A percentile compares a stretch with the other conserved stretches of the same genome.
Conservation (phyloP, 106 monocot genomes). For the Posidonia australis region DNA sequence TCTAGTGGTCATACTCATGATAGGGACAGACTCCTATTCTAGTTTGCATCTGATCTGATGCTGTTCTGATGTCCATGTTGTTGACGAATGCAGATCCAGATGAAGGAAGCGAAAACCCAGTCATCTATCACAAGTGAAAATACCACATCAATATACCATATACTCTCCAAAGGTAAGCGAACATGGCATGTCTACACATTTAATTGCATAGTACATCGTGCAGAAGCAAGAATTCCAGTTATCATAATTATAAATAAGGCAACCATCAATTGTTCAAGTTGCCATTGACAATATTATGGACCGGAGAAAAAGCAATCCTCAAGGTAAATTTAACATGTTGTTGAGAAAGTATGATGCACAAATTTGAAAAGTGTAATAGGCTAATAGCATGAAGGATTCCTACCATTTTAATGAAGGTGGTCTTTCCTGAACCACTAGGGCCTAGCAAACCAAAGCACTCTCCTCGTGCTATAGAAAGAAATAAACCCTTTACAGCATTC, state of each 20-base stretch:
- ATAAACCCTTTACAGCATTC: slow-evolving; percentile 56
- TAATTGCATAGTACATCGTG: too few species aligned
- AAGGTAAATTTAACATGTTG: neutral
- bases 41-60: slow-evolving; percentile 46
- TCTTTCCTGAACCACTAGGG: slow-evolving; percentile 81
- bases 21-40: slow-evolving; percentile 83
- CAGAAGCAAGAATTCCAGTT: too few species aligned
- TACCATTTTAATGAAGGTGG: slow-evolving; percentile 76
- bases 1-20: slow-evolving; percentile 43
- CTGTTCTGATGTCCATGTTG: slow-evolving; percentile 35
- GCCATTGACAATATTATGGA: too few species aligned
- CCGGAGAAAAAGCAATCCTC: neutral
- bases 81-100: slow-evolving; percentile 56
- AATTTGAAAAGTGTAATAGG: too few species aligned
- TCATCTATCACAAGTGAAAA: slow-evolving; percentile 43
- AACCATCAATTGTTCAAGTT: too few species aligned
- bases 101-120: slow-evolving; percentile 46
- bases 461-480: slow-evolving; percentile 49
- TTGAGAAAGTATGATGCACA: neutral
- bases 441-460: slow-evolving; percentile 85
- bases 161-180: too few species aligned
- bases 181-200: too few species aligned
- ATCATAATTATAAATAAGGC: too few species aligned
- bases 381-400: neutral
- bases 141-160: too few species aligned